These are phyloP conservation scores for Thraustochytrium striatum DNA, from an alignment of 352 stramenopile species.

Conservation along the genomic window DNA sequence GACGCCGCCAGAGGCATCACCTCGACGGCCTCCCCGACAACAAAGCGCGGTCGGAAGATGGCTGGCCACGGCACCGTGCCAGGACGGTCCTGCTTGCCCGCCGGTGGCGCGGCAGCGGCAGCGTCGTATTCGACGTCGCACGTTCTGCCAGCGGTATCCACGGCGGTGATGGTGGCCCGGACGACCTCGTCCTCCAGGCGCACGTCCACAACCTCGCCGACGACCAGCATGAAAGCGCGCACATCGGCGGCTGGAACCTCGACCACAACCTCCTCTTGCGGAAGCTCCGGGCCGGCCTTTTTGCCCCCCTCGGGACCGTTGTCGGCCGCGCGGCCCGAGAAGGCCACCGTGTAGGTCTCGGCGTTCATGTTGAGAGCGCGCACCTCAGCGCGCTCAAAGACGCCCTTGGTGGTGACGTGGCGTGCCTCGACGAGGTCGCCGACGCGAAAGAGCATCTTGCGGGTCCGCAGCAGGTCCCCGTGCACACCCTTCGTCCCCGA, in stretches of 20 bases:
- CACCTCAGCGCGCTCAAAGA: not conserved
- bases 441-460: not conserved
- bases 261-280: not conserved
- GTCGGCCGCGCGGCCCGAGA: not conserved
- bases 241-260: not conserved
- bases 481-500: not conserved
- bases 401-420: not conserved
- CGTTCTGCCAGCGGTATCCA: not conserved
- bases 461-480: conserved; percentile 1
- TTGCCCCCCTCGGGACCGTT: not conserved
- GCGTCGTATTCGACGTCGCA: not conserved
- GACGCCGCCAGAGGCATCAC: not conserved
- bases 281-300: not conserved
- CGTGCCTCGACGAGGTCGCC: conserved; percentile 18
- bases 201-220: conserved; percentile 25
- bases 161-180: not conserved
- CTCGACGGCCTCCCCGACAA: not conserved
- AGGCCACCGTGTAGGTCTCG: not conserved
- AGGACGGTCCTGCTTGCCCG: not conserved
- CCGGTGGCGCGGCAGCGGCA: no score
- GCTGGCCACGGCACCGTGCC: not conserved
- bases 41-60: not conserved
- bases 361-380: not conserved
- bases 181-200: not conserved
- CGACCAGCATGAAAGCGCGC: not conserved